These are phyloP conservation scores for Alternaria solani DNA, from an alignment of 2,329 filamentous ascomycete species.

Conservation along the genomic window DNA sequence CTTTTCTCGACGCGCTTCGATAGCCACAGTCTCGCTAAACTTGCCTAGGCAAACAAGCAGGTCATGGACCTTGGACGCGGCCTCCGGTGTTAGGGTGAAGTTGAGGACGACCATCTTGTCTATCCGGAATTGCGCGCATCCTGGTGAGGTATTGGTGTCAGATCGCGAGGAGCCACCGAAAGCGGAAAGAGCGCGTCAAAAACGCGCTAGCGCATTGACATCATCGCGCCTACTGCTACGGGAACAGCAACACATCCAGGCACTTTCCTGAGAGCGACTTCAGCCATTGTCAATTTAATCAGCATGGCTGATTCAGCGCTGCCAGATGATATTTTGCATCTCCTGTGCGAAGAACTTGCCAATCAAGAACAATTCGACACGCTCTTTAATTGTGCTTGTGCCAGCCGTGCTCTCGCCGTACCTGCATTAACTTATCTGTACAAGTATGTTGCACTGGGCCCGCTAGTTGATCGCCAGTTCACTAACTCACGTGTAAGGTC, in stretches of 20 bases:
- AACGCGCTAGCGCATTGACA: slow-evolving; percentile 34
- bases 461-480: background rate
- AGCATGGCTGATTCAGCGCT: slow-evolving; percentile 48
- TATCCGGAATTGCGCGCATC: slow-evolving; percentile 20
- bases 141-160: slow-evolving; percentile 7
- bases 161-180: slow-evolving; percentile 11
- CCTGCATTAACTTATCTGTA: slow-evolving; percentile 70
- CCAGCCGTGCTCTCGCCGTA: slow-evolving; percentile 64
- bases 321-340: slow-evolving; percentile 67
- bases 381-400: slow-evolving; percentile 66
- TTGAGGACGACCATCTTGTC: slow-evolving; percentile 61
- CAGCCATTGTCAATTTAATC: background rate
- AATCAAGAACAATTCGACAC: slow-evolving; percentile 65
- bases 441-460: slow-evolving; percentile 56
- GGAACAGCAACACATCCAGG: background rate
- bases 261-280: slow-evolving; percentile 1
- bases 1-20: slow-evolving; percentile 75
- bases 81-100: slow-evolving; percentile 78
- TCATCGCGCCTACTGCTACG: slow-evolving; percentile 15
- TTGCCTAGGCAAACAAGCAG: slow-evolving; percentile 77
- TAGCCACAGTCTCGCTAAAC: slow-evolving; percentile 79
- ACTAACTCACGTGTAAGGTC: slow-evolving; percentile 40
- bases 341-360: slow-evolving; percentile 68
- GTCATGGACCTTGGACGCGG: slow-evolving; percentile 74
- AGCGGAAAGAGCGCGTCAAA: slow-evolving; percentile 26